These are phyloP conservation scores for Chlamydomonas eustigma DNA, from an alignment of 139 green algal genomes.

Conservation along the genomic window DNA sequence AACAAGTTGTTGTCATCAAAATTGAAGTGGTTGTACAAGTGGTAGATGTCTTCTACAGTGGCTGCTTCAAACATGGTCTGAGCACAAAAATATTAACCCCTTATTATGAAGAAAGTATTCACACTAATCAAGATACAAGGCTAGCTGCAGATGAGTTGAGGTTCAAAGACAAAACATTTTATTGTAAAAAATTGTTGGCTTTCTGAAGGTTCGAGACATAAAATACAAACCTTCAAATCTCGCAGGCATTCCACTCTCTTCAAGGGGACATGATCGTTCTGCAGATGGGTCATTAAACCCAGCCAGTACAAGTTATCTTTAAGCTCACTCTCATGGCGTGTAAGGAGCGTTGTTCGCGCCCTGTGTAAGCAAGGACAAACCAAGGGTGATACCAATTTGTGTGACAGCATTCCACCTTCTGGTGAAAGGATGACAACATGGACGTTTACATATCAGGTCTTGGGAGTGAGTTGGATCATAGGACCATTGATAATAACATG, in stretches of 20 bases:
- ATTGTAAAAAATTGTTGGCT: no score
- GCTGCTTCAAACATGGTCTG: constrained; percentile 64
- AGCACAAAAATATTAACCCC: background rate
- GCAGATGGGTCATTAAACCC: constrained; percentile 90
- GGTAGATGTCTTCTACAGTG: constrained; percentile 85
- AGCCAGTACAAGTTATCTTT: constrained; percentile 94
- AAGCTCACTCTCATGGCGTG: constrained; percentile 92
- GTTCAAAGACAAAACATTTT: no score
- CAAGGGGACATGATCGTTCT: constrained; percentile 67
- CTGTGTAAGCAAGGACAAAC: constrained; percentile 21
- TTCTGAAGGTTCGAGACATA: background rate
- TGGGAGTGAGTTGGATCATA: no score
- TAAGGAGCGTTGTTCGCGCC: constrained; percentile 81
- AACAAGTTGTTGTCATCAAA: constrained; percentile 66
- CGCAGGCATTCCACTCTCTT: constrained; percentile 83
- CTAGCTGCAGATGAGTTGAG: no score
- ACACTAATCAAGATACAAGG: background rate
- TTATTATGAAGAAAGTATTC: background rate
- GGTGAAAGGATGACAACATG: no score
- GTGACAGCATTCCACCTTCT: no score
- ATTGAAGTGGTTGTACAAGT: constrained; percentile 71
- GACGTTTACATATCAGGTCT: no score
- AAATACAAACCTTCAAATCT: constrained; percentile 61
- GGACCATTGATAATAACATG: no score
- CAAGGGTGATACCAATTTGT: no score